phyloP scores from a whole-genome alignment of 1,139 yeast species.

The Meyerozyma carpophila region DNA sequence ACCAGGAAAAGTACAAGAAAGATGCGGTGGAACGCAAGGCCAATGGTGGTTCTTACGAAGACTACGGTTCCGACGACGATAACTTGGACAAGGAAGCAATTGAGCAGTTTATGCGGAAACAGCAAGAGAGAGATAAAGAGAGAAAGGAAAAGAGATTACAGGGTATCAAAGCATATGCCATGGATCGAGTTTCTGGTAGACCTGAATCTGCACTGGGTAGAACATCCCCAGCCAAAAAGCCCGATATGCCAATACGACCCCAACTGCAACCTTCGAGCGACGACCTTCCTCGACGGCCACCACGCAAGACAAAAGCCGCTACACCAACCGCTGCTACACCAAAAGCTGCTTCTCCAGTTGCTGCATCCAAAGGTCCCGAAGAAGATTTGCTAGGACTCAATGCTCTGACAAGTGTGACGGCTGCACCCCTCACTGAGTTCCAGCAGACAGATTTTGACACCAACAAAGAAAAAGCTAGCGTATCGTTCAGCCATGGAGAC shows the following conservation, averaged over 20 bases:
- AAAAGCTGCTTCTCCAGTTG: constrained; percentile 2
- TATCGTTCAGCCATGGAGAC: constrained; percentile 75
- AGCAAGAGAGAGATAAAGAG: constrained; percentile 35
- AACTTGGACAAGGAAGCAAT: constrained; percentile 41
- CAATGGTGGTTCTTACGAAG: constrained; percentile 30
- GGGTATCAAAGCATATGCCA: constrained; percentile 15
- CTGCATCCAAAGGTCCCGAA: constrained; percentile 1
- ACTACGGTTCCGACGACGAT: constrained; percentile 41
- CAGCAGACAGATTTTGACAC: constrained; percentile 49
- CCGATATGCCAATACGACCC: neutral
- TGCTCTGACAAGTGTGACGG: constrained; percentile 3
- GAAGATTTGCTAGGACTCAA: constrained; percentile 12
- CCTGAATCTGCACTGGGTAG: neutral
- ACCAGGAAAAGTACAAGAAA: constrained; percentile 45
- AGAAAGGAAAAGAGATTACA: constrained; percentile 23
- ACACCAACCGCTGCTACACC: constrained; percentile 1
- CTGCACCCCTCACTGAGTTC: constrained; percentile 31
- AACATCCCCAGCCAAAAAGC: neutral
- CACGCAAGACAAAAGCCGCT: constrained; percentile 1
- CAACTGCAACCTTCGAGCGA: neutral
- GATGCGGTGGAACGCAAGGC: constrained; percentile 33
- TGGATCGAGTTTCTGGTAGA: constrained; percentile 11
- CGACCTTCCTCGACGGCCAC: constrained; percentile 1
- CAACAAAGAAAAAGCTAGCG: constrained; percentile 56
- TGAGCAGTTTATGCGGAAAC: constrained; percentile 32